Conservation (phyloP, 2,329 filamentous ascomycete species). For the Nemania serpens region DNA sequence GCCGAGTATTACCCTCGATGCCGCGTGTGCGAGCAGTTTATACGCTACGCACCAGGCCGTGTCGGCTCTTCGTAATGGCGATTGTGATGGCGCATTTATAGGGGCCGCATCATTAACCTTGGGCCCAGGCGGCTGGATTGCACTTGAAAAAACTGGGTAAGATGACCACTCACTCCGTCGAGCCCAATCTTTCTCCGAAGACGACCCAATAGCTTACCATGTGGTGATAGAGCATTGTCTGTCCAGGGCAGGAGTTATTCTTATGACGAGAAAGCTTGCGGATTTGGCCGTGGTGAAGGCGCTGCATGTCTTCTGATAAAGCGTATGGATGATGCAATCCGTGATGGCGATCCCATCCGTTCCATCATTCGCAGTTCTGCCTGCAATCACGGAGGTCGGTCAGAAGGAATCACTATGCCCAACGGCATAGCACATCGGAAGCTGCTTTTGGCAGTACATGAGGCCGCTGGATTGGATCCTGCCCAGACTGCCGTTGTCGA, state of each 20-base stretch:
- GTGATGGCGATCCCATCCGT: constrained; percentile 17
- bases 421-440: constrained; percentile 17
- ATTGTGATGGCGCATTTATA: constrained; percentile 16
- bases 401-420: constrained; percentile 23
- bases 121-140: constrained; percentile 17
- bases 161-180: background rate
- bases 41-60: constrained; percentile 15
- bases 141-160: constrained; percentile 21
- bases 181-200: background rate
- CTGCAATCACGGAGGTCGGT: constrained; percentile 21
- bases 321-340: constrained; percentile 16
- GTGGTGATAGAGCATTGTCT: constrained; percentile 19
- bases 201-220: background rate
- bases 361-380: constrained; percentile 19
- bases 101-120: constrained; percentile 6
- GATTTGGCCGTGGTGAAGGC: constrained; percentile 23
- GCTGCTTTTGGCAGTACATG: constrained; percentile 20
- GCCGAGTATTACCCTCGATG: constrained; percentile 16
- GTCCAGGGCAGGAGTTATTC: constrained; percentile 21
- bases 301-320: constrained; percentile 17
- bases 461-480: constrained; percentile 6
- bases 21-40: constrained; percentile 18
- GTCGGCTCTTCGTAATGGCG: constrained; percentile 13
- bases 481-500: constrained; percentile 15
- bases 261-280: constrained; percentile 22